Evolutionary conservation across 2,329 filamentous ascomycete species (phyloP).

Genomic region (Fusarium hostae): DNA sequence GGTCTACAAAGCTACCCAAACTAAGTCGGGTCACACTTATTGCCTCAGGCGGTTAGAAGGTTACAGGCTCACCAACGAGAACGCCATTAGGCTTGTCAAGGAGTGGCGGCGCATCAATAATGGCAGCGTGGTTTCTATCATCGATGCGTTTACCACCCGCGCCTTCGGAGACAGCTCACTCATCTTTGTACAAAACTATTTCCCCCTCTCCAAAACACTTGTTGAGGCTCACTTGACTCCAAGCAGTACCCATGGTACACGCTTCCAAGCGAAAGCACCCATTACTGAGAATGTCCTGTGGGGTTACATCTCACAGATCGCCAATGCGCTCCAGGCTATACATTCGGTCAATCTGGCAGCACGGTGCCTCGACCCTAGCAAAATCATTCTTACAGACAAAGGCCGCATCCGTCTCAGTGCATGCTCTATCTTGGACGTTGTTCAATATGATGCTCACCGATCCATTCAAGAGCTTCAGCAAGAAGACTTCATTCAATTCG

Average conservation of each 20-base stretch:
- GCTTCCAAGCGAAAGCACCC: constrained; percentile 57
- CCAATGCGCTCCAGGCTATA: constrained; percentile 86
- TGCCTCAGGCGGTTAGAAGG: constrained; percentile 88
- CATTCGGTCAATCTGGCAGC: constrained; percentile 85
- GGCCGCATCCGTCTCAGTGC: constrained; percentile 89
- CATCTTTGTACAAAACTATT: constrained; percentile 93
- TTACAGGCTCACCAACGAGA: constrained; percentile 88
- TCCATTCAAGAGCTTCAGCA: constrained; percentile 82
- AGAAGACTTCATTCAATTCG: constrained; percentile 87
- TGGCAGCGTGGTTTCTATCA: constrained; percentile 83
- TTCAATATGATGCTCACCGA: constrained; percentile 79
- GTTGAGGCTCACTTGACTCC: constrained; percentile 79
- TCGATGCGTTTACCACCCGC: constrained; percentile 92
- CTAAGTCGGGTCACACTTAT: constrained; percentile 89
- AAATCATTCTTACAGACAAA: constrained; percentile 90
- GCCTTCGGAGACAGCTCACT: constrained; percentile 95
- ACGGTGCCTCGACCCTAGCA: constrained; percentile 85
- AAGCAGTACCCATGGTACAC: constrained; percentile 54
- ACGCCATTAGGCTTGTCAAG: constrained; percentile 85
- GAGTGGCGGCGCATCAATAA: constrained; percentile 89
- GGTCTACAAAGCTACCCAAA: constrained; percentile 94
- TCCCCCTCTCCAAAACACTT: constrained; percentile 89
- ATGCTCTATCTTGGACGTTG: constrained; percentile 89
- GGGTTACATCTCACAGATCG: constrained; percentile 92
- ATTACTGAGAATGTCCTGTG: constrained; percentile 82